phyloP scores from a whole-genome alignment of 257 asterid species.

The Solanum sejunctum region DNA sequence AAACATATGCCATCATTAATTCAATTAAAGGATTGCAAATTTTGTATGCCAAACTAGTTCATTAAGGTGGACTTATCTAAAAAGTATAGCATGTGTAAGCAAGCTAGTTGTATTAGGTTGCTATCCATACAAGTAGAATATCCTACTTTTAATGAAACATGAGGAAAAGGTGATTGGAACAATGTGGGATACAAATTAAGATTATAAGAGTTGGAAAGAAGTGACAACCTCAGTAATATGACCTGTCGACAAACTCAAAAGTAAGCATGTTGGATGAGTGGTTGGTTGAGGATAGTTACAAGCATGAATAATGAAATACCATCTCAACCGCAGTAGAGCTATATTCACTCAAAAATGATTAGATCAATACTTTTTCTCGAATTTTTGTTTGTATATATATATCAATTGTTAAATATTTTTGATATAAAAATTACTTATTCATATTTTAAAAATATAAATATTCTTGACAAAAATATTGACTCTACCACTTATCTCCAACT shows the following conservation, averaged over 20 bases:
- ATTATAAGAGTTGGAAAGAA: neutral
- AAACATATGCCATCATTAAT: neutral
- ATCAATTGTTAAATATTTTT: too few relatives aligned
- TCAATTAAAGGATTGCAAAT: neutral
- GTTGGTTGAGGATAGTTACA: neutral
- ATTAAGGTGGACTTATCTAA: neutral
- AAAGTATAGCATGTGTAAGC: conserved; percentile 14
- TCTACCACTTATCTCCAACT: too few relatives aligned
- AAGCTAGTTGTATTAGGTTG: neutral
- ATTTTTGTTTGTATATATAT: too few relatives aligned
- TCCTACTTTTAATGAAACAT: neutral
- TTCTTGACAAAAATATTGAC: too few relatives aligned
- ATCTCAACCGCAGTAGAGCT: too few relatives aligned
- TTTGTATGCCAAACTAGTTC: neutral
- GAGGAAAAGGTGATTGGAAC: neutral
- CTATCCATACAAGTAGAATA: neutral
- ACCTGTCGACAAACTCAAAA: neutral
- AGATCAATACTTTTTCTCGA: too few relatives aligned
- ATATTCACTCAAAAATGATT: too few relatives aligned
- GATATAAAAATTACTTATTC: too few relatives aligned
- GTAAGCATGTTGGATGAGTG: neutral
- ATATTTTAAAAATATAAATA: too few relatives aligned
- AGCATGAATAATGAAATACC: neutral
- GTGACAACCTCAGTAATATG: neutral
- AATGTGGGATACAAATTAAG: neutral